Evolutionary conservation across 2,329 filamentous ascomycete species (phyloP).

Genomic region (Penicillium sp.): DNA sequence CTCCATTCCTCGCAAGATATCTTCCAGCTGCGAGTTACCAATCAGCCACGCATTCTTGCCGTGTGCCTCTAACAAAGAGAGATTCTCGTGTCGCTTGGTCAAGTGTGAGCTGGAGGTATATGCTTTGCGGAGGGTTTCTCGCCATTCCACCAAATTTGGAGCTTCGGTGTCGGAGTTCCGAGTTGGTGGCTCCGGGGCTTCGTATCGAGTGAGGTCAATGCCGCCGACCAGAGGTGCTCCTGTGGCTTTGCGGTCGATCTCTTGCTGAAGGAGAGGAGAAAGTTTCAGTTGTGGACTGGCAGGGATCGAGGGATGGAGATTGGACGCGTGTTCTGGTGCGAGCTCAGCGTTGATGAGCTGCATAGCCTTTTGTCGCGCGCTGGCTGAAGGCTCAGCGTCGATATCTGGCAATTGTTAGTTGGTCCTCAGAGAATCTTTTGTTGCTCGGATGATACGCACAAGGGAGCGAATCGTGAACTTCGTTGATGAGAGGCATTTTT

Average conservation of each 20-base stretch:
- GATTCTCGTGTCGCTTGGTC: slow-evolving; percentile 51
- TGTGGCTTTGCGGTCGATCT: slow-evolving; percentile 62
- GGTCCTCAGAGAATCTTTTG: background rate
- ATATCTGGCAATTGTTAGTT: slow-evolving; percentile 56
- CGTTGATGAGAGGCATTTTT: slow-evolving; percentile 61
- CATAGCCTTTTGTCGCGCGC: slow-evolving; percentile 60
- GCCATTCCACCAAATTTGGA: slow-evolving; percentile 44
- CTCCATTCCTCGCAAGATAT: slow-evolving; percentile 63
- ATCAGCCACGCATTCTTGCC: slow-evolving; percentile 92
- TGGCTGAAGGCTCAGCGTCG: slow-evolving; percentile 61
- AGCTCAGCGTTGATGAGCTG: slow-evolving; percentile 65
- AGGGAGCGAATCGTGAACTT: slow-evolving; percentile 72
- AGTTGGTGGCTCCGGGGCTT: slow-evolving; percentile 60
- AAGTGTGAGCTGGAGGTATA: slow-evolving; percentile 57
- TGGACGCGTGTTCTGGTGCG: slow-evolving; percentile 41
- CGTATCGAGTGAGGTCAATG: slow-evolving; percentile 77
- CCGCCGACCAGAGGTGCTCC: slow-evolving; percentile 53
- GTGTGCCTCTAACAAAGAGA: slow-evolving; percentile 69
- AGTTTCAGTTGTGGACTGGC: slow-evolving; percentile 50
- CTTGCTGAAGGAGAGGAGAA: slow-evolving; percentile 59
- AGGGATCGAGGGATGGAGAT: slow-evolving; percentile 56
- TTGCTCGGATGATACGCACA: slow-evolving; percentile 51
- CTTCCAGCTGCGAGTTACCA: slow-evolving; percentile 73
- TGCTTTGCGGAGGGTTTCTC: slow-evolving; percentile 47
- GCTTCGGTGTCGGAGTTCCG: slow-evolving; percentile 29